Percentiles rank a stretch among this genome's conserved stretches.
Conservation (phyloP, 2,329 filamentous ascomycete genomes). For the Epichloe bromicola region DNA sequence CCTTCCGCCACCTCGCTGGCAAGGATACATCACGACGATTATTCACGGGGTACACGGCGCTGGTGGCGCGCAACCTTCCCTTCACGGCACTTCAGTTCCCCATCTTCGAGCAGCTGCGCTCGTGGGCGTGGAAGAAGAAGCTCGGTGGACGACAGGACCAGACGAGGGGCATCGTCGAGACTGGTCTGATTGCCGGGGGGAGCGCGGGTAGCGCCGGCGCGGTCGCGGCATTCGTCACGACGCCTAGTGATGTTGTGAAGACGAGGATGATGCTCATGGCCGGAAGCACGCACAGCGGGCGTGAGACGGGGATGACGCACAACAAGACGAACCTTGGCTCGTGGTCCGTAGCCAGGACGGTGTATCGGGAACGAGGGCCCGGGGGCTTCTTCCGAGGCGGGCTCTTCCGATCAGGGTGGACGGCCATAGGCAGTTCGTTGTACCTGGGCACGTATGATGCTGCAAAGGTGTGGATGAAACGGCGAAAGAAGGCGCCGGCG, state of each 20-base stretch:
- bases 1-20: constrained; percentile 37
- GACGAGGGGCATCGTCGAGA: constrained; percentile 40
- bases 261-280: constrained; percentile 75
- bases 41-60: constrained; percentile 62
- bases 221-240: constrained; percentile 68
- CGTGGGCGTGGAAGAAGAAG: constrained; percentile 31
- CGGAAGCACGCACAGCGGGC: constrained; percentile 15
- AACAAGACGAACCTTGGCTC: constrained; percentile 20
- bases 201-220: constrained; percentile 65
- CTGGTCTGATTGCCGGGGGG: constrained; percentile 54
- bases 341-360: constrained; percentile 48
- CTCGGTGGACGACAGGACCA: constrained; percentile 13
- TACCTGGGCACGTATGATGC: constrained; percentile 82
- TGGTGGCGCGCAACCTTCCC: constrained; percentile 71
- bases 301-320: constrained; percentile 13
- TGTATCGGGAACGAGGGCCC: constrained; percentile 54
- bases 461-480: constrained; percentile 50
- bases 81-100: constrained; percentile 86
- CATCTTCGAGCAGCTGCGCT: constrained; percentile 62
- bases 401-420: constrained; percentile 63
- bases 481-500: constrained; percentile 22
- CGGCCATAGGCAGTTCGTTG: constrained; percentile 66
- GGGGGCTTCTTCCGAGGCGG: constrained; percentile 69
- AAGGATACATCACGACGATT: constrained; percentile 44
- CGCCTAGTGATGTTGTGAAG: constrained; percentile 81